Conservation (phyloP, 106 monocot genomes). For the Apostasia ramifera region DNA sequence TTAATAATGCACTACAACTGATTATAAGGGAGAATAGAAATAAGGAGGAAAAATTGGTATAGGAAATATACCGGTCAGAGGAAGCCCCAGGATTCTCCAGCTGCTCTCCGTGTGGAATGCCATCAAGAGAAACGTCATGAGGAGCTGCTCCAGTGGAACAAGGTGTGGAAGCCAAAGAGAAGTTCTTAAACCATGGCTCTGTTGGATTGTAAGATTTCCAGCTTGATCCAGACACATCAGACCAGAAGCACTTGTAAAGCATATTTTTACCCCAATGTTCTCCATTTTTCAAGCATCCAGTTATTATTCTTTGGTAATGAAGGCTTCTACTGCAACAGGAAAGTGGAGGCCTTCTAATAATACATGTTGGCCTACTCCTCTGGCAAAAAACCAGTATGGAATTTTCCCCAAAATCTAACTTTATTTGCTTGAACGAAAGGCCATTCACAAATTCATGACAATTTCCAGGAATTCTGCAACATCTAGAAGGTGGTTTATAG, state of each 20-base stretch:
- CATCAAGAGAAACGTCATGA: conserved; percentile 44
- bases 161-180: conserved; percentile 19
- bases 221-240: conserved; percentile 23
- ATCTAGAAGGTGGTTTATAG: background rate
- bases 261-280: conserved; percentile 38
- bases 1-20: background rate
- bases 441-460: background rate
- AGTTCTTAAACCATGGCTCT: conserved; percentile 24
- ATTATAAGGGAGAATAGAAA: background rate
- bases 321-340: conserved; percentile 15
- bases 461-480: background rate
- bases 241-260: conserved; percentile 43
- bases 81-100: conserved; percentile 29
- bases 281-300: conserved; percentile 34
- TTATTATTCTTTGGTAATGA: conserved; percentile 27
- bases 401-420: background rate
- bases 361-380: conserved; percentile 5
- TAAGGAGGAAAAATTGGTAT: background rate
- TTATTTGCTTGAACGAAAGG: background rate
- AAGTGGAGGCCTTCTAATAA: conserved; percentile 8
- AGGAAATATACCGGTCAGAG: conserved; percentile 49
- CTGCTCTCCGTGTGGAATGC: conserved; percentile 31
- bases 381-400: background rate
- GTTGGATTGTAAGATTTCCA: conserved; percentile 17
- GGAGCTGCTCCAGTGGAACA: conserved; percentile 48